A percentile compares a stretch with the other conserved stretches of the same genome.
These are phyloP conservation scores for Penicillium carneum DNA, from an alignment of 2,329 filamentous ascomycete genomes.

Conservation along the genomic window DNA sequence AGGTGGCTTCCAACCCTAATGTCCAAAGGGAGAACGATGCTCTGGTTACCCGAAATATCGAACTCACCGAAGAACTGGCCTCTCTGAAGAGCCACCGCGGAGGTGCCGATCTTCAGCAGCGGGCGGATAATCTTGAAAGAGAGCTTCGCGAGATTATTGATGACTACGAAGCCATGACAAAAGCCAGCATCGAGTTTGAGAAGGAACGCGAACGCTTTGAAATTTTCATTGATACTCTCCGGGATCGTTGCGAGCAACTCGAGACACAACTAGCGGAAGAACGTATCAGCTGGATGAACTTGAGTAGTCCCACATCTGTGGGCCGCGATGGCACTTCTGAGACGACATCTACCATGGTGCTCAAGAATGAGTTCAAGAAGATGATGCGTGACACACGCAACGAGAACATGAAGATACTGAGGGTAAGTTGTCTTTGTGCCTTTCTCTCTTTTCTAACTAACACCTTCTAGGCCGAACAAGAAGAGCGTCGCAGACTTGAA, in stretches of 20 bases:
- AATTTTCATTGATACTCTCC: slow-evolving; percentile 66
- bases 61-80: slow-evolving; percentile 58
- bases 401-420: slow-evolving; percentile 69
- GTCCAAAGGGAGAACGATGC: slow-evolving; percentile 68
- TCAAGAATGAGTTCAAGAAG: slow-evolving; percentile 79
- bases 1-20: slow-evolving; percentile 65
- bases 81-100: slow-evolving; percentile 47
- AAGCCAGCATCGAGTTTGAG: slow-evolving; percentile 73
- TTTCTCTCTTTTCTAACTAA: slow-evolving; percentile 27
- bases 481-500: slow-evolving; percentile 73
- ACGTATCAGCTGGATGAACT: slow-evolving; percentile 70
- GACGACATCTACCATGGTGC: slow-evolving; percentile 70
- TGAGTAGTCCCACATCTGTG: slow-evolving; percentile 60
- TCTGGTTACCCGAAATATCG: slow-evolving; percentile 58
- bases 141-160: slow-evolving; percentile 72
- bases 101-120: slow-evolving; percentile 53
- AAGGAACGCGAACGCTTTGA: slow-evolving; percentile 73
- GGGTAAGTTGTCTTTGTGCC: slow-evolving; percentile 59
- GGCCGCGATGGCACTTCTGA: slow-evolving; percentile 55
- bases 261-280: slow-evolving; percentile 72
- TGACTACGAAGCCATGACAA: slow-evolving; percentile 74
- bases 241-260: slow-evolving; percentile 68
- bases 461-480: slow-evolving; percentile 68
- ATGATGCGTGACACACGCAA: slow-evolving; percentile 77
- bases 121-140: slow-evolving; percentile 64